phyloP scores from a whole-genome alignment of 345 rosid species.

The Trapa incisa region DNA sequence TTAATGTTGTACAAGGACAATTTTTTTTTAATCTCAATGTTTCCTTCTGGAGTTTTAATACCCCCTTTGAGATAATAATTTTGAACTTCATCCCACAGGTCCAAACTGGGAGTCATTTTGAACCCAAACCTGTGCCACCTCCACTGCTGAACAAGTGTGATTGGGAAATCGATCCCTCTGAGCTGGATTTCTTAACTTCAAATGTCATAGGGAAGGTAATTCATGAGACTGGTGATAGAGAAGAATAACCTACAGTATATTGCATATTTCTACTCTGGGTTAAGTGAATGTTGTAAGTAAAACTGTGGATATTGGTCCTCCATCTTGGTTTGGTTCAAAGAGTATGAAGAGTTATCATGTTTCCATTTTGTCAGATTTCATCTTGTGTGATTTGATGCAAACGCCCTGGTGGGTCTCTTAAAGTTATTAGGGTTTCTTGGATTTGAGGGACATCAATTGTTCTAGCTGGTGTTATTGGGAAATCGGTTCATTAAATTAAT shows the following conservation, averaged over 20 bases:
- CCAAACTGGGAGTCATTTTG: constrained; percentile 96
- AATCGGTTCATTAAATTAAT: not conserved
- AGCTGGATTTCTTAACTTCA: constrained; percentile 78
- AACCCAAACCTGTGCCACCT: constrained; percentile 89
- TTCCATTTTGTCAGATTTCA: not conserved
- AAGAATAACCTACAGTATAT: not conserved
- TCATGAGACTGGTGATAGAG: not conserved
- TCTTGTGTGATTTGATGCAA: not conserved
- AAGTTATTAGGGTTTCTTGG: not conserved
- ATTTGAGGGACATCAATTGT: not conserved
- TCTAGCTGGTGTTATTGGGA: not conserved
- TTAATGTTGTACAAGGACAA: not conserved
- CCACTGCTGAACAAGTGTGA: constrained; percentile 95
- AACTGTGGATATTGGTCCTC: not conserved
- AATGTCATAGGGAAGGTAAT: constrained; percentile 79
- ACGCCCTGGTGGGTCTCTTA: too few species aligned
- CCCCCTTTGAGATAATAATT: not conserved
- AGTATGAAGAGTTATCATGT: too few species aligned
- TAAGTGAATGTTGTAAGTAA: not conserved
- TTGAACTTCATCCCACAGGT: constrained; percentile 40
- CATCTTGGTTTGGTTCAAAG: not conserved
- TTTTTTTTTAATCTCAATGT: not conserved
- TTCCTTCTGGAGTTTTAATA: not conserved
- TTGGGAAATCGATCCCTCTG: constrained; percentile 97
- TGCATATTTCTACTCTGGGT: not conserved